Conservation (phyloP, 495 filamentous ascomycete species). For the Clavariopsis aquatica region DNA sequence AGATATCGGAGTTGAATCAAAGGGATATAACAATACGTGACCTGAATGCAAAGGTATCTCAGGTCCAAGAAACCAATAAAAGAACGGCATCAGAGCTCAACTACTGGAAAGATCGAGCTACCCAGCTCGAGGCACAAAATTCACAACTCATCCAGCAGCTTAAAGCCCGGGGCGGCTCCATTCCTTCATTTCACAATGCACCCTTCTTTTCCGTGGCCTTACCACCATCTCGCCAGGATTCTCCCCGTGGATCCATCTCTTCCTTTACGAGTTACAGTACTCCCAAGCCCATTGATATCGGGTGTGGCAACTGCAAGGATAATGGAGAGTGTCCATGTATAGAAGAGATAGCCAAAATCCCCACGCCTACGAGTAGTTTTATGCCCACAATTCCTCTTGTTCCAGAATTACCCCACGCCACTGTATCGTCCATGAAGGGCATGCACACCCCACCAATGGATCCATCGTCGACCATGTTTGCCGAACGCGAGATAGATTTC, state of each 20-base stretch:
- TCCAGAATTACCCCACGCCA: neutral
- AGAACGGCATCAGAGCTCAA: conserved; percentile 15
- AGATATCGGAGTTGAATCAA: conserved; percentile 1
- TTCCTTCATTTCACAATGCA: neutral
- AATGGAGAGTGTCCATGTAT: conserved; percentile 29
- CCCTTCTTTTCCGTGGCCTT: conserved; percentile 7
- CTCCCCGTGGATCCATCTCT: conserved; percentile 12
- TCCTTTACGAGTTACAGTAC: conserved; percentile 1
- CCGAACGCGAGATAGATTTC: conserved; percentile 39
- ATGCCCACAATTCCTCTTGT: conserved; percentile 23
- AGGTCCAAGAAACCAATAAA: conserved; percentile 2
- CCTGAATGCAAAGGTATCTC: conserved; percentile 3
- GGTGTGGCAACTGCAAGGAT: conserved; percentile 32
- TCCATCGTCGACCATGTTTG: neutral
- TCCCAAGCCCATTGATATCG: conserved; percentile 8
- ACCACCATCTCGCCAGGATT: conserved; percentile 20
- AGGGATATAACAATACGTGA: neutral
- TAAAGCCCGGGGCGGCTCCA: neutral
- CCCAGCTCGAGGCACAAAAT: neutral
- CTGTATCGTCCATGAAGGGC: conserved; percentile 17
- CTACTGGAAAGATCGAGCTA: conserved; percentile 23
- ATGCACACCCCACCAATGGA: conserved; percentile 1
- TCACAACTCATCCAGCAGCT: neutral
- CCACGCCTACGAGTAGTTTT: conserved; percentile 5
- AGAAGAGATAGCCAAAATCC: conserved; percentile 17